Evolutionary conservation across 495 filamentous ascomycete genomes (phyloP).

Genomic region (Neurospora sp.): DNA sequence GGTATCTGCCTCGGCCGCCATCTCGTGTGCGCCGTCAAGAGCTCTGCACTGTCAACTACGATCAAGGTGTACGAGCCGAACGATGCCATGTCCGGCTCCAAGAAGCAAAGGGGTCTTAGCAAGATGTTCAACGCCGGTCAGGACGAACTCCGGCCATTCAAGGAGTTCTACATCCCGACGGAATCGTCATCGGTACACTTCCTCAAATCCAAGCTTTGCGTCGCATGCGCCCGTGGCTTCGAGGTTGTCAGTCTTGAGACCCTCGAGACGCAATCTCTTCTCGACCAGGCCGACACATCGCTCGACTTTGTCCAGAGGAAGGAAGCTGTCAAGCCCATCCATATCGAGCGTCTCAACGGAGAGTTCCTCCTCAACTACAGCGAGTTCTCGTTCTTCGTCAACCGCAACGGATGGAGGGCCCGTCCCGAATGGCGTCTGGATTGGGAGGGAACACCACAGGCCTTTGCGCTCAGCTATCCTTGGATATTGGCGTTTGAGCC

Average conservation of each 20-base stretch:
- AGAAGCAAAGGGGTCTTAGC: constrained; percentile 83
- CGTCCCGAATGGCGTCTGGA: constrained; percentile 92
- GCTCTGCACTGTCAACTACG: constrained; percentile 76
- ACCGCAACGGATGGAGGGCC: constrained; percentile 94
- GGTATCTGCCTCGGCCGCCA: constrained; percentile 92
- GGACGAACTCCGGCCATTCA: constrained; percentile 91
- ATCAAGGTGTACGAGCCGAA: constrained; percentile 98
- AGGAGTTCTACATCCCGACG: constrained; percentile 98
- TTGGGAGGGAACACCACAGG: constrained; percentile 88
- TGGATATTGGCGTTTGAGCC: constrained; percentile 97
- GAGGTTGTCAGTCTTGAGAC: constrained; percentile 96
- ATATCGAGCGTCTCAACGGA: constrained; percentile 90
- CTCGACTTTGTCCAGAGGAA: constrained; percentile 91
- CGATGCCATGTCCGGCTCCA: constrained; percentile 76
- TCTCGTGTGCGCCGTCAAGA: constrained; percentile 91
- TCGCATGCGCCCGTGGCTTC: constrained; percentile 89
- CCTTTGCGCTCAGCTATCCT: constrained; percentile 86
- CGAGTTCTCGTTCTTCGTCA: constrained; percentile 98
- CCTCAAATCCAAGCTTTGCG: constrained; percentile 90
- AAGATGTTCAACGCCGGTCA: constrained; percentile 92
- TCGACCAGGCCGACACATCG: constrained; percentile 97
- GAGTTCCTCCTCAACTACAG: constrained; percentile 98
- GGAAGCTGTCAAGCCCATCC: constrained; percentile 90
- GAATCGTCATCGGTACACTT: constrained; percentile 97
- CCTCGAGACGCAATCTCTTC: constrained; percentile 88